phyloP scores from a whole-genome alignment of 169 alveolate species.

The Ichthyophthirius multifiliis region DNA sequence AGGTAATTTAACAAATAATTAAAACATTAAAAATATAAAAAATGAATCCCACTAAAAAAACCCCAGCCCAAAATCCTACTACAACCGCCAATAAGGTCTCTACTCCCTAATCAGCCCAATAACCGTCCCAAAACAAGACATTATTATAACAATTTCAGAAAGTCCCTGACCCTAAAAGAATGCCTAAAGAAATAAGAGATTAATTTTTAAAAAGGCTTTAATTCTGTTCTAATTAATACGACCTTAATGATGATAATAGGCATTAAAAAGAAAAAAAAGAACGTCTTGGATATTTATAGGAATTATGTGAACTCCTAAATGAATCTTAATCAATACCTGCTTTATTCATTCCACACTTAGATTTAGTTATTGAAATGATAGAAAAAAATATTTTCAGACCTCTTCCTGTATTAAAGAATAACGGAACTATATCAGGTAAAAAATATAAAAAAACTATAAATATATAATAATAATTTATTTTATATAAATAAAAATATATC shows the following conservation, averaged over 20 bases:
- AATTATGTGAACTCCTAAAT: constrained; percentile 51
- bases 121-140: neutral
- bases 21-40: too few relatives aligned
- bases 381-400: constrained; percentile 85
- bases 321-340: constrained; percentile 67
- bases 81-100: too few relatives aligned
- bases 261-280: constrained; percentile 66
- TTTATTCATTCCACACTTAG: constrained; percentile 73
- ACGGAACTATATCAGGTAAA: constrained; percentile 32
- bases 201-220: constrained; percentile 60
- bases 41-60: too few relatives aligned
- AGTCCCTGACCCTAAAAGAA: constrained; percentile 32
- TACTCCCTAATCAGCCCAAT: neutral
- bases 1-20: too few relatives aligned
- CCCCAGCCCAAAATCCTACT: too few relatives aligned
- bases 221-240: constrained; percentile 54
- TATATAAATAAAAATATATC: too few relatives aligned
- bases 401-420: constrained; percentile 69
- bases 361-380: constrained; percentile 79
- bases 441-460: too few relatives aligned
- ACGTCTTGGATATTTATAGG: constrained; percentile 59
- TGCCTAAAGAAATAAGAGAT: constrained; percentile 62
- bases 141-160: neutral
- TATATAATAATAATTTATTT: too few relatives aligned
- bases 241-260: constrained; percentile 72